These are phyloP conservation scores for Beta vulgaris DNA, from an alignment of 148 eudicot species.

Conservation along the genomic window DNA sequence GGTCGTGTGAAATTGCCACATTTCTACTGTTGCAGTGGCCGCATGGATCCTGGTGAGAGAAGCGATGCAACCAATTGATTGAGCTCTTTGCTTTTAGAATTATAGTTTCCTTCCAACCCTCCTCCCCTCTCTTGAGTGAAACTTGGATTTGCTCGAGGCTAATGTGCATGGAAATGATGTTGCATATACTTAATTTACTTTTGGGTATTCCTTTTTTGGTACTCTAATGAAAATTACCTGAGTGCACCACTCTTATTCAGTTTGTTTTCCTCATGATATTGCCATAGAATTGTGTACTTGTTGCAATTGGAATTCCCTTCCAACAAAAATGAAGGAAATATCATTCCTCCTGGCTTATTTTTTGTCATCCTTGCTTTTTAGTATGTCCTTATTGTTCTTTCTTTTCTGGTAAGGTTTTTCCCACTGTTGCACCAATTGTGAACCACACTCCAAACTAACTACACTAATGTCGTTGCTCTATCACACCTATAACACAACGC, in stretches of 20 bases:
- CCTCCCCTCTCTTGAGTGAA: not conserved
- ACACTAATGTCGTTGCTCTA: no score
- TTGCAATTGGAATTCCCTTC: not conserved
- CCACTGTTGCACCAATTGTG: no score
- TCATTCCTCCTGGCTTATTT: not conserved
- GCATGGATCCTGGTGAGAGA: constrained; percentile 43
- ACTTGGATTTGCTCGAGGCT: not conserved
- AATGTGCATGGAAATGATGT: not conserved
- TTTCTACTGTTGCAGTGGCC: constrained; percentile 84
- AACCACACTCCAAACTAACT: no score
- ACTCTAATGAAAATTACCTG: not conserved
- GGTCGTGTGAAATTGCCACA: constrained; percentile 81
- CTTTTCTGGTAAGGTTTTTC: no score
- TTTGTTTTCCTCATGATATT: not conserved
- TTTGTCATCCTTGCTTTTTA: no score
- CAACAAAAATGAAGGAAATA: not conserved
- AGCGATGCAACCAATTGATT: constrained; percentile 21
- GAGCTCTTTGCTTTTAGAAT: not conserved
- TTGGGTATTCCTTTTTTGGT: not conserved
- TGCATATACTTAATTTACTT: not conserved
- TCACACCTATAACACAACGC: no score
- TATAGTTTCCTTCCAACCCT: not conserved
- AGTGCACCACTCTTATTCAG: not conserved
- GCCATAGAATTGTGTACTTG: not conserved
- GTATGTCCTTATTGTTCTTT: no score